Base-by-base conservation (phyloP, 768 basidiomycete genomes). In the Paxillus involutus region DNA sequence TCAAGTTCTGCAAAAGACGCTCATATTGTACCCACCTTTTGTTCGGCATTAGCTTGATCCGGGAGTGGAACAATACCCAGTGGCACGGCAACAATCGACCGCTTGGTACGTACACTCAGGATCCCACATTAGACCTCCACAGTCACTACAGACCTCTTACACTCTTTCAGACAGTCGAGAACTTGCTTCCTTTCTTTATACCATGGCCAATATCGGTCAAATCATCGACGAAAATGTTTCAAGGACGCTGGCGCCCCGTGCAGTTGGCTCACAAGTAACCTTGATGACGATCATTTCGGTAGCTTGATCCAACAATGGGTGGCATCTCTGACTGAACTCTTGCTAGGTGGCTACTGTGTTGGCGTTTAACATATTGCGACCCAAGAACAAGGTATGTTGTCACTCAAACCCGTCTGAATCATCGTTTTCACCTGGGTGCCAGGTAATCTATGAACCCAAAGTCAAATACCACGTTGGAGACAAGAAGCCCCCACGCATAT, bases 381-480 rank as follows among this genome's bases (percentile, higher is more conserved):
- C 96, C 12, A 84, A 85, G 61, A 95, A 97, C 78, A 93, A 91
- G 80, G 89, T 86, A 63, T 37, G 69, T 63, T 13, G 10, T 40
- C 43, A 14, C 35, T 47, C 49, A 44, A 48, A 40, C 35, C 6
- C 43, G n/a, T 14, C 3, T 29, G 40, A 14, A 4, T 45, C 30
- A 32, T 32, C 7, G 1, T 47, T 16, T 17, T 35, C 29, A 58
- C 37, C 42, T 24, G 2, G 30, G 36, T 55, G 26, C 32, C 54
- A 92, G 92, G 82, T 91, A 57, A 84, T 94, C 54, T 96, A 96
- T 65, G 91, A 94, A 67, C 94, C 93, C 57, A 97, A 95, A 73
- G 84, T 91, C 72, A 95, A 95, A 71, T 95, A 94, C 66, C 90
- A 91, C 64, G 77, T 82, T 55, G 88, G 86, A 40, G 71, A 83